Percentiles rank a stretch among this genome's conserved stretches.
Conservation (phyloP, 192 early-diverging fungal species). For the Backusella tuberculispora region DNA sequence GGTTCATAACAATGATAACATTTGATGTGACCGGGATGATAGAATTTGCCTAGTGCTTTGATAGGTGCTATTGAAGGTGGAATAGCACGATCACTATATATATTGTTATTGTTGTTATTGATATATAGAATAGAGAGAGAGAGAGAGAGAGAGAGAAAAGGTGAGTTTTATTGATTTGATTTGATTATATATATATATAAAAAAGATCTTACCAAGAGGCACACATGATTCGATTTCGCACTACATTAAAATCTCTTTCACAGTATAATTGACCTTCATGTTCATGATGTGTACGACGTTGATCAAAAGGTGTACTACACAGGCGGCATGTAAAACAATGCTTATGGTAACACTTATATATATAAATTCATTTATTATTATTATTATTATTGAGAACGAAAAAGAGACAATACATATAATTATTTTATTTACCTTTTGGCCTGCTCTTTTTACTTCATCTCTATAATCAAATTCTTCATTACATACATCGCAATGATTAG, state of each 20-base stretch:
- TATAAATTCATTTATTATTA: background rate
- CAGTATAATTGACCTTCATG: conserved; percentile 65
- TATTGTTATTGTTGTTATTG: background rate
- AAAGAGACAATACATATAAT: background rate
- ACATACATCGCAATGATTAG: conserved; percentile 21
- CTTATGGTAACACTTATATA: conserved; percentile 40
- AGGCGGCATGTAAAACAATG: conserved; percentile 61
- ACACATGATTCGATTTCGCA: conserved; percentile 48
- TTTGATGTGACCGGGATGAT: conserved; percentile 66
- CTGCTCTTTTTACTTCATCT: conserved; percentile 30
- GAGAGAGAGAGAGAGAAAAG: background rate
- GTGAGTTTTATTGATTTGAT: background rate
- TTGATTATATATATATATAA: background rate
- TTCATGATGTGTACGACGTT: conserved; percentile 46
- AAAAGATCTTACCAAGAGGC: conserved; percentile 53
- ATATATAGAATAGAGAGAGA: background rate
- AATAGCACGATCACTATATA: conserved; percentile 41
- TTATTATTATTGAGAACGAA: background rate
- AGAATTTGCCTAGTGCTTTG: conserved; percentile 67
- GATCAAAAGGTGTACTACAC: conserved; percentile 55
- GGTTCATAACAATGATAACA: conserved; percentile 70
- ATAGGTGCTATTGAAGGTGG: conserved; percentile 44
- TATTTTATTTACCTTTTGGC: conserved; percentile 18
- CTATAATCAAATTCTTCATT: conserved; percentile 35
- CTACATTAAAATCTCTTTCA: conserved; percentile 58